phyloP scores from a whole-genome alignment of 2,329 filamentous ascomycete genomes.

The Orbilia quercus region DNA sequence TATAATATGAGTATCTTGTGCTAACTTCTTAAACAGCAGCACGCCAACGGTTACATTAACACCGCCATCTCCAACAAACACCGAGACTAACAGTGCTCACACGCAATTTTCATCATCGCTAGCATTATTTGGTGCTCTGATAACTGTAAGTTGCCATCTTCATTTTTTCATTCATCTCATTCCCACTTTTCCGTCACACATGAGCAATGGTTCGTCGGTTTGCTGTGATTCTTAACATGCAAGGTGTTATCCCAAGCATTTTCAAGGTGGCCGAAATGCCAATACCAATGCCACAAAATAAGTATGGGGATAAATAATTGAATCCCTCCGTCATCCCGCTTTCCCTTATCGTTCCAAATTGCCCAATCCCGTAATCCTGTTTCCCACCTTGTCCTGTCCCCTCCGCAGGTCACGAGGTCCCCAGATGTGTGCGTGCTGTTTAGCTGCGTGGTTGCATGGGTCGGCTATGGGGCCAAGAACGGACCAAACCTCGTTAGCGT shows the following conservation, averaged over 20 bases:
- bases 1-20: no score
- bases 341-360: constrained; percentile 22
- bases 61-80: constrained; percentile 49
- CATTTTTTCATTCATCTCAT: not conserved
- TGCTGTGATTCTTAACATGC: constrained; percentile 29
- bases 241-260: constrained; percentile 7
- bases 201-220: constrained; percentile 3
- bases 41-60: constrained; percentile 48
- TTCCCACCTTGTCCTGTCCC: constrained; percentile 24
- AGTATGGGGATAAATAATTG: not conserved
- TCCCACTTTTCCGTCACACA: not conserved
- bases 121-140: constrained; percentile 53
- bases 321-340: constrained; percentile 24
- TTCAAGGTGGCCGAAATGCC: constrained; percentile 1
- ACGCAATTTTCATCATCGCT: constrained; percentile 53
- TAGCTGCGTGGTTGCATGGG: constrained; percentile 10
- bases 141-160: constrained; percentile 46
- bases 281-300: constrained; percentile 20
- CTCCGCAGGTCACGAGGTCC: not conserved
- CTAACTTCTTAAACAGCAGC: constrained; percentile 11
- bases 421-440: not conserved
- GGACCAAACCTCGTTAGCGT: constrained; percentile 38
- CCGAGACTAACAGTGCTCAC: constrained; percentile 45
- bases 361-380: constrained; percentile 36
- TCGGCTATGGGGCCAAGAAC: constrained; percentile 16